Base-by-base conservation (phyloP, 73 alveolate species). In the Paramecium biaurelia region DNA sequence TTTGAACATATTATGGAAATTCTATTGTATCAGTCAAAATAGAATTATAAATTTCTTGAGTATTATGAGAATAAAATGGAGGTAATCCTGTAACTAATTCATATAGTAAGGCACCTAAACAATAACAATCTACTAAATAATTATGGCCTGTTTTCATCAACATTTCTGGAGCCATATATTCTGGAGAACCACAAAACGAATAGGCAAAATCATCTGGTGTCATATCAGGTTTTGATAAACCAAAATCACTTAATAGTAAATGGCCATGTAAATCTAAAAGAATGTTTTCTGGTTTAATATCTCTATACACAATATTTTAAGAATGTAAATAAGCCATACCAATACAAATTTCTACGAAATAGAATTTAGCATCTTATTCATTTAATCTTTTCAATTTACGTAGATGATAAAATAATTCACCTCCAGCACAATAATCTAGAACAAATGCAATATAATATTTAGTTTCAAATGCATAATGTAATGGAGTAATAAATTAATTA, bases 211-310 rank as follows among this genome's bases (percentile, higher is more conserved):
- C 94, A 57, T 92, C 89, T 20, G 35, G 30, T 10, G 86, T 85
- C 85, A 94, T 92, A 76, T 92, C 85, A 18, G 92, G 86, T 53
- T 92, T 92, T 26, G 97, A 92, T 12, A 94, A 87, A 38, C 97
- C 97, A 58, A 94, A 94, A 76, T 94, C 97, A 42, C 94, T 85
- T 38, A 92, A 34, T 35, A 67, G 76, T 24, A 92, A 49, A 42
- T 94, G 92, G 8, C 97, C 97, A 10, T 94, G 72, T 37, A 94
- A 56, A 76, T 94, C 97, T 41, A 94, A 85, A 9, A 95, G 82
- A 72, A 98, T 96, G 92, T 98, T 98, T 92, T 98, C 99, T 6
- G 99, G 99, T 72, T 98, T 98, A 34, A 98, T 90, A 88, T 98
- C 99, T 86, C 99, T 85, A 89, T 98, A 99, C 30, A 98, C 96